These are phyloP conservation scores for Aspergillus persii DNA, from an alignment of 2,329 filamentous ascomycete species.

Conservation along the genomic window DNA sequence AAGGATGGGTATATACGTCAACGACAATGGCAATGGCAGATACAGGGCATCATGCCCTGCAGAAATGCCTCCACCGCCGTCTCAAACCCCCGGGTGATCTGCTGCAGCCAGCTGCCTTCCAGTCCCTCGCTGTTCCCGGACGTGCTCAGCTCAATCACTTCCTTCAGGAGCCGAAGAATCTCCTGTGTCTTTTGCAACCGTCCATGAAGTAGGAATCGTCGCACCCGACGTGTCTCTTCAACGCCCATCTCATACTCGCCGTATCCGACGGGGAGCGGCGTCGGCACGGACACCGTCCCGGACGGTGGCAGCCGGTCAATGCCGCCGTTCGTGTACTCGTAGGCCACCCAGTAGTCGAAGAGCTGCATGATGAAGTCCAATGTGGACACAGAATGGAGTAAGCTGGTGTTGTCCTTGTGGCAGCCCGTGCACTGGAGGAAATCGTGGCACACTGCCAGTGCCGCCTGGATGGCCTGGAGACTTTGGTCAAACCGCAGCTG, in stretches of 20 bases:
- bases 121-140: constrained; percentile 4
- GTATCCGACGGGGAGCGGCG: constrained; percentile 19
- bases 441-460: constrained; percentile 28
- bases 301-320: neutral
- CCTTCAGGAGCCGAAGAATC: constrained; percentile 22
- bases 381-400: constrained; percentile 29
- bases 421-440: constrained; percentile 33
- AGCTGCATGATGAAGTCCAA: constrained; percentile 32
- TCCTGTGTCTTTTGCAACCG: constrained; percentile 29
- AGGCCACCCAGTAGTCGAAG: constrained; percentile 32
- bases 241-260: constrained; percentile 32
- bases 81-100: constrained; percentile 30
- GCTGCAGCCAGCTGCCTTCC: constrained; percentile 23
- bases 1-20: constrained; percentile 6
- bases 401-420: constrained; percentile 28
- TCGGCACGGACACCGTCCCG: neutral
- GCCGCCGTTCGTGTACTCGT: constrained; percentile 14
- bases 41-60: constrained; percentile 27
- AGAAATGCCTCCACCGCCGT: constrained; percentile 29
- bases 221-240: constrained; percentile 29
- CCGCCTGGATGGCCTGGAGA: constrained; percentile 30
- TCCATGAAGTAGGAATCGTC: constrained; percentile 26
- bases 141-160: constrained; percentile 12
- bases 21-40: constrained; percentile 18
- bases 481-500: constrained; percentile 33